Evolutionary conservation across 257 asterid species (phyloP).

Genomic region (Solanum verrucosum): DNA sequence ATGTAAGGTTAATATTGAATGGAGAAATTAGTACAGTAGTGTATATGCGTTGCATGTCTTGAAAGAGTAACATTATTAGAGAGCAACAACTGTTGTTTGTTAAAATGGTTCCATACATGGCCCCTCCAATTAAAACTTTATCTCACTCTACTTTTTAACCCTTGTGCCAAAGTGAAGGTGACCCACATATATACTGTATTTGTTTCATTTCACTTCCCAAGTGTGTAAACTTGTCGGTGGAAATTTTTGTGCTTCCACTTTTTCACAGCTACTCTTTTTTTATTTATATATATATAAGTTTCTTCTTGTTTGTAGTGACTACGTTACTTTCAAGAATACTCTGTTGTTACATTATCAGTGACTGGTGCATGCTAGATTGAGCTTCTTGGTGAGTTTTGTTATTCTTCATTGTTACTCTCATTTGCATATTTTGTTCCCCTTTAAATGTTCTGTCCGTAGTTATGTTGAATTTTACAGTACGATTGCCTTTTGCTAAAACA

Average conservation of each 20-base stretch:
- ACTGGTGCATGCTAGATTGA: neutral
- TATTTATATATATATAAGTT: neutral
- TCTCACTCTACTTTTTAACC: neutral
- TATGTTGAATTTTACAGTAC: neutral
- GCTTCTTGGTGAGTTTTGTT: neutral
- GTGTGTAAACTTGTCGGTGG: slow-evolving; percentile 3
- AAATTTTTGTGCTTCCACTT: neutral
- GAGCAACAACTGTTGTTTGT: neutral
- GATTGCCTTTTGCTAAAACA: neutral
- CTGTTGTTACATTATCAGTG: neutral
- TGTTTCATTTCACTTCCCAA: neutral
- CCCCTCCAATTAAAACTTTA: neutral
- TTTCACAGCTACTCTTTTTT: neutral
- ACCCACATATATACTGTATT: neutral
- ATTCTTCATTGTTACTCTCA: neutral
- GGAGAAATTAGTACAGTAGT: neutral
- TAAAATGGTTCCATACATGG: neutral
- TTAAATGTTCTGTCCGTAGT: neutral
- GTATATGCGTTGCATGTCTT: neutral
- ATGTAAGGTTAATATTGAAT: neutral
- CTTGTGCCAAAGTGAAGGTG: neutral
- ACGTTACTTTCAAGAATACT: neutral
- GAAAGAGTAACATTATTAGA: neutral
- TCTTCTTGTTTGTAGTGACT: neutral
- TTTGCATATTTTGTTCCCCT: neutral